Conservation (phyloP, 176 grass and related monocot genomes). For the Melocanna baccifera region DNA sequence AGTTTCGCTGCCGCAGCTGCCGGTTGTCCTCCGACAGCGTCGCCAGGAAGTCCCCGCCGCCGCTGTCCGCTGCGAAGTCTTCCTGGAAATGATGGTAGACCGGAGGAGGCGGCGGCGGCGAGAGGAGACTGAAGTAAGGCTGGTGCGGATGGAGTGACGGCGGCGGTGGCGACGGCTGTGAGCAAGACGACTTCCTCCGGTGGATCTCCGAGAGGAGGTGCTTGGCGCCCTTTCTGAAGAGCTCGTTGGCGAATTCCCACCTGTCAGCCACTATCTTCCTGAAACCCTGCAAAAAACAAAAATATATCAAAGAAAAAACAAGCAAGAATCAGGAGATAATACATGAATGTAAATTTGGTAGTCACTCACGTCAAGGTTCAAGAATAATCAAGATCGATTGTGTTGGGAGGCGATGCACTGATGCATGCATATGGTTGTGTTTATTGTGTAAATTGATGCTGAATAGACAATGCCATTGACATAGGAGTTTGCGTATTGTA, state of each 20-base stretch:
- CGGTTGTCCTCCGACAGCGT: conserved; percentile 70
- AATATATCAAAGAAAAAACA: background rate
- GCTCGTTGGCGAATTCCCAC: conserved; percentile 86
- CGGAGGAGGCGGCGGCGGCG: background rate
- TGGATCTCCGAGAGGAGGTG: conserved; percentile 76
- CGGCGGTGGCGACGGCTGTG: conserved; percentile 6
- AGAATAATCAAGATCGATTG: background rate
- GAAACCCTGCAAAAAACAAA: conserved; percentile 49
- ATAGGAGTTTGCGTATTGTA: background rate
- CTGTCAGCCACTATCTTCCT: conserved; percentile 81
- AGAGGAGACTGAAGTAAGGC: conserved; percentile 37
- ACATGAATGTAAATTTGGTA: background rate
- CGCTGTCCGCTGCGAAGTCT: background rate
- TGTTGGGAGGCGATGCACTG: background rate
- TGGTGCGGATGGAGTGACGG: conserved; percentile 12
- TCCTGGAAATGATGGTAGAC: conserved; percentile 12
- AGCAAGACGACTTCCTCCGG: conserved; percentile 60
- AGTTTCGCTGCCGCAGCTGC: conserved; percentile 68
- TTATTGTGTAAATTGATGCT: background rate
- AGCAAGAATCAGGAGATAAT: background rate
- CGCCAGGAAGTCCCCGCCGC: conserved; percentile 34
- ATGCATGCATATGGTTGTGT: background rate
- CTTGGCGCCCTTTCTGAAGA: conserved; percentile 74
- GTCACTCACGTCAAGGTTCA: background rate
- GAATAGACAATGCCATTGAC: background rate